phyloP scores from a whole-genome alignment of 495 filamentous ascomycete genomes.

The Penicillium dipodomyicola region DNA sequence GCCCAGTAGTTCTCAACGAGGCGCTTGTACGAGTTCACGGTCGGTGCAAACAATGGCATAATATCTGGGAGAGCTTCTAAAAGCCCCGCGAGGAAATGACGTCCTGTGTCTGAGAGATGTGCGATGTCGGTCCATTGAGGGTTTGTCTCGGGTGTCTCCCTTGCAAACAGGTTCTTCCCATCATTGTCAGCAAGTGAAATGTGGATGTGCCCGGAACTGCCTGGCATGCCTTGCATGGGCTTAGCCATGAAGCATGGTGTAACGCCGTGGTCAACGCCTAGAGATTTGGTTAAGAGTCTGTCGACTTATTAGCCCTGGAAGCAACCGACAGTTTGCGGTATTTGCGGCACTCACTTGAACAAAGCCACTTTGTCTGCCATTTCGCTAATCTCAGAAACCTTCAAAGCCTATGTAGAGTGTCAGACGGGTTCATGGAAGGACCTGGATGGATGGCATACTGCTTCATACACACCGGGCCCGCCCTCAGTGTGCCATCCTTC shows the following conservation, averaged over 20 bases:
- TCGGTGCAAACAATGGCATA: constrained; percentile 90
- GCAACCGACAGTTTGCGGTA: background rate
- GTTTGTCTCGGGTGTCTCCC: constrained; percentile 62
- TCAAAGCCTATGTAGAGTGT: constrained; percentile 49
- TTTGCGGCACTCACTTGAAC: constrained; percentile 63
- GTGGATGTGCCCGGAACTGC: constrained; percentile 91
- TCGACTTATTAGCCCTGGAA: background rate
- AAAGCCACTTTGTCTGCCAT: constrained; percentile 84
- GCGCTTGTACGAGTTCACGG: constrained; percentile 91
- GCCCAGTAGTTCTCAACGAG: constrained; percentile 98
- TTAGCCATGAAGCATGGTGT: constrained; percentile 98
- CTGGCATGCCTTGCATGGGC: constrained; percentile 78
- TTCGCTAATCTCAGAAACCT: constrained; percentile 67
- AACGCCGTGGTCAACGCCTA: constrained; percentile 76
- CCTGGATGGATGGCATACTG: constrained; percentile 42
- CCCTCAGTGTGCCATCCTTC: constrained; percentile 95
- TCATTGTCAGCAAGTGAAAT: constrained; percentile 64
- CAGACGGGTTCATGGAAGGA: constrained; percentile 2
- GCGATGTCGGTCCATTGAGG: constrained; percentile 67
- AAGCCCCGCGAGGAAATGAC: constrained; percentile 85
- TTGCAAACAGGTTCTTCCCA: constrained; percentile 71
- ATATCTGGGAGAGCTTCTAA: constrained; percentile 83
- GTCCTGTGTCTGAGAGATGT: constrained; percentile 75
- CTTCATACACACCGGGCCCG: constrained; percentile 88
- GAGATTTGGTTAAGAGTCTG: constrained; percentile 73